Evolutionary conservation across 2,329 filamentous ascomycete genomes (phyloP).

Genomic region (Drechmeria coniospora): DNA sequence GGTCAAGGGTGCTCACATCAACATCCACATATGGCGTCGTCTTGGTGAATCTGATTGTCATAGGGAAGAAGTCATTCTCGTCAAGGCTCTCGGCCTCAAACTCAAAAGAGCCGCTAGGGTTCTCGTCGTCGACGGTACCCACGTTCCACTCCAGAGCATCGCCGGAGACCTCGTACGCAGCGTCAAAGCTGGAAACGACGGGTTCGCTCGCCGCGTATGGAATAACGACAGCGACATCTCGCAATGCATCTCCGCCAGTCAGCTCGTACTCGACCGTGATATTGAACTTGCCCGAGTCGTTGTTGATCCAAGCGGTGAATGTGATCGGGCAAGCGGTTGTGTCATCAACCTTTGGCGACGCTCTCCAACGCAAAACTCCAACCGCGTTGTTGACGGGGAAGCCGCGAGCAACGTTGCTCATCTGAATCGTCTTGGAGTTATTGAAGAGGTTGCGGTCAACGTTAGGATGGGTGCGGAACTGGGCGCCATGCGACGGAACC

Average conservation of each 20-base stretch:
- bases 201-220: slow-evolving; percentile 79
- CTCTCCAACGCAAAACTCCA: slow-evolving; percentile 84
- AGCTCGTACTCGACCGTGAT: slow-evolving; percentile 94
- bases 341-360: slow-evolving; percentile 67
- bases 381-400: slow-evolving; percentile 94
- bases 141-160: slow-evolving; percentile 92
- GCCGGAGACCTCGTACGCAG: slow-evolving; percentile 82
- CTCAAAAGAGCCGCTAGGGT: slow-evolving; percentile 76
- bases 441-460: slow-evolving; percentile 84
- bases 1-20: slow-evolving; percentile 50
- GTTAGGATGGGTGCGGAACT: slow-evolving; percentile 92
- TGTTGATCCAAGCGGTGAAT: slow-evolving; percentile 96
- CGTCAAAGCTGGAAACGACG: slow-evolving; percentile 81
- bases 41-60: slow-evolving; percentile 83
- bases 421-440: slow-evolving; percentile 68
- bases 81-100: slow-evolving; percentile 81
- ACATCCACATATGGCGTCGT: slow-evolving; percentile 77
- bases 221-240: slow-evolving; percentile 75
- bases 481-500: slow-evolving; percentile 64
- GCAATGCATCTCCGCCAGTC: slow-evolving; percentile 61
- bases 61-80: slow-evolving; percentile 95
- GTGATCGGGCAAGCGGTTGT: slow-evolving; percentile 74
- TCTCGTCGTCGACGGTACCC: slow-evolving; percentile 69
- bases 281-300: slow-evolving; percentile 67
- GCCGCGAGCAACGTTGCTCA: slow-evolving; percentile 72